Percentiles rank a stretch among this genome's conserved stretches.
Conservation (phyloP, 176 grass and related monocot species). For the sorghum (Sorghum bicolor) region Sorghum_bicolor_NCBIv3 NC_012876.2:65172501-65173000, state of each 20-base stretch:
- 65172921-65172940: conserved; percentile 43
- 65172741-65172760: too few species aligned
- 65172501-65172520: conserved; percentile 34
- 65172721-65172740: background rate
- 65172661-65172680: background rate
- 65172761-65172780: background rate
- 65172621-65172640: background rate
- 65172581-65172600: background rate
- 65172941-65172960: conserved; percentile 60
- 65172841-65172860: conserved; percentile 37
- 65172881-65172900: conserved; percentile 39
- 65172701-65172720: background rate
- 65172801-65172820: conserved; percentile 29
- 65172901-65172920: conserved; percentile 23
- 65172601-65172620: conserved; percentile 13
- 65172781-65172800: conserved; percentile 54
- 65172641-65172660: background rate
- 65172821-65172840: conserved; percentile 27
- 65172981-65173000: conserved; percentile 23
- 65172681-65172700: background rate
- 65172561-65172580: conserved; percentile 3
- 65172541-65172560: background rate
- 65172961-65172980: conserved; percentile 27
- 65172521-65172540: background rate
- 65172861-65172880: conserved; percentile 32